Percentiles rank a stretch among this genome's conserved stretches.
These are phyloP conservation scores for Auriculariales sp. DNA, from an alignment of 768 basidiomycete species.

Conservation along the genomic window DNA sequence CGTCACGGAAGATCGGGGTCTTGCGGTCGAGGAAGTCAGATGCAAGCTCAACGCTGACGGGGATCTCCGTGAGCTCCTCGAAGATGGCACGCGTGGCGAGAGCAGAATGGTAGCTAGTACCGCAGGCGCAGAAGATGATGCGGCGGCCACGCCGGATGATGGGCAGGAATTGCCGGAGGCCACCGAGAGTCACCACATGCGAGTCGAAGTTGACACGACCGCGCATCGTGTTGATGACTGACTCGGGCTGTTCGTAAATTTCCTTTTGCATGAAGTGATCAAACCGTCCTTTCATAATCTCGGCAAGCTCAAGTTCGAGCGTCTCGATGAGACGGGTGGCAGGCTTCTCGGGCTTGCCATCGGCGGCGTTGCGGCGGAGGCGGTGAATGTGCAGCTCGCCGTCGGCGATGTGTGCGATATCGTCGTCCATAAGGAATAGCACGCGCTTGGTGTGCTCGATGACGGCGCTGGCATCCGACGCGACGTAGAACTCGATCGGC, in stretches of 20 bases:
- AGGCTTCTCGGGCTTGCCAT: conserved; percentile 39
- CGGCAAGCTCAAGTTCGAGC: conserved; percentile 96
- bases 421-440: conserved; percentile 96
- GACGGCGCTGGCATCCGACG: conserved; percentile 91
- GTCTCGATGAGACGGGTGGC: conserved; percentile 93
- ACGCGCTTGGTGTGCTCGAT: conserved; percentile 99
- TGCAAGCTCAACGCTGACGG: conserved; percentile 90
- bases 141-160: conserved; percentile 91
- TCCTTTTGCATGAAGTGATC: conserved; percentile 99
- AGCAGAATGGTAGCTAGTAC: conserved; percentile 95
- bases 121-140: conserved; percentile 96
- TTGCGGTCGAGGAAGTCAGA: conserved; percentile 98
- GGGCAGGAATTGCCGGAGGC: conserved; percentile 84
- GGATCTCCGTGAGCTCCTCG: conserved; percentile 97
- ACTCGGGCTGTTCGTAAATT: conserved; percentile 97
- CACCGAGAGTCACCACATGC: conserved; percentile 83
- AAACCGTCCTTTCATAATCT: conserved; percentile 99
- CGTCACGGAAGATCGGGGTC: conserved; percentile 98
- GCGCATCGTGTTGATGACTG: conserved; percentile 99
- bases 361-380: conserved; percentile 80
- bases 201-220: conserved; percentile 98
- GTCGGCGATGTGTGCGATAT: conserved; percentile 93
- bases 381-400: conserved; percentile 99
- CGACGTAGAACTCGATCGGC: conserved; percentile 98
- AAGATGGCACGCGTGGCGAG: conserved; percentile 95